Evolutionary conservation across 495 filamentous ascomycete species (phyloP), one percentile per base, ranked within the genome.

Genomic region (Aspergillus campestris): DNA sequence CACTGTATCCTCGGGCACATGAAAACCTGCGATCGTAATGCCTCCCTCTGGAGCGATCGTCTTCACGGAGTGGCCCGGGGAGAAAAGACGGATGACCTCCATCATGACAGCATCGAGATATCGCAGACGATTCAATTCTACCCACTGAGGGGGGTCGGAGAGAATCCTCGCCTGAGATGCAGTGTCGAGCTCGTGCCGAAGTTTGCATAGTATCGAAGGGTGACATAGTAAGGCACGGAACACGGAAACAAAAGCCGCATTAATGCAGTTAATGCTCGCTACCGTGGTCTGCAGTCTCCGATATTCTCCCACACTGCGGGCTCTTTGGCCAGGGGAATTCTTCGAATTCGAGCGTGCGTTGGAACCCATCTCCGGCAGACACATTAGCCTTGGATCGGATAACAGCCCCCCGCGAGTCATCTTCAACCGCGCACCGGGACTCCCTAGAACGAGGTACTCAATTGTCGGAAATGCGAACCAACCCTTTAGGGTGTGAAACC

Each of bases 71-170:
- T 55, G 38, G 2, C 46, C 52, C 8, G 45, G 32, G 14, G 48
- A 57, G 36, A 59, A 53, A 12, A 56, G 28, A 30, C 71, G 59
- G 28, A 65, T 52, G 1, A 55, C 53, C 42, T 74, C 71, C 42
- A 70, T 60, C 34, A 60, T 18, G 2, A 53, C 44, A 7, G 57
- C 51, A n/a, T 55, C 49, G 3, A 60, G 47, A 15, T 60, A 60
- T 2, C 33, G 32, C 5, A 60, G 48, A 1, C 43, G 15, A 7
- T 4, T 18, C 1, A 55, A 1, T 31, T 60, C 57, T 9, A 13
- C 14, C 51, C 53, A 55, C 6, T 24, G 29, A 27, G 53, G 46
- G 0, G 34, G 1, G 8, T 13, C 11, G 0, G 48, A 41, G 7
- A 45, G 9, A 6, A 34, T 3, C n/a, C 40, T 35, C 0, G 24